Evolutionary conservation across 257 asterid genomes (phyloP), one percentile per base, ranked within the genome.

Genomic region (Leonotis leonurus): DNA sequence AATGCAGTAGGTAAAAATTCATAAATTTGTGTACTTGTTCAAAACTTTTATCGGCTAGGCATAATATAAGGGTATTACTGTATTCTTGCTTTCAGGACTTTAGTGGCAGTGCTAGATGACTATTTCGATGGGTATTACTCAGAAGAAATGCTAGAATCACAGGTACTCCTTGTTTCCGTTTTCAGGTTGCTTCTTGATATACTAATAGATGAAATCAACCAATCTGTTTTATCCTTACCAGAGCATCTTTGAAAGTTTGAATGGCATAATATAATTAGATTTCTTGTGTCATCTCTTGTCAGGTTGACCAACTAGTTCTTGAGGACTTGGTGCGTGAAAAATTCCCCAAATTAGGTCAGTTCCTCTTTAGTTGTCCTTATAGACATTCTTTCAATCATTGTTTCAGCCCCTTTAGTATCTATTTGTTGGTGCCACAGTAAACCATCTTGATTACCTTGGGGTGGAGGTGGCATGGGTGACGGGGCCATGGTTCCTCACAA

Each of bases 401-500:
- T 56, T 70, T 37, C 44, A 49, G 43, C 60, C 73, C 46, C 71
- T 79, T 79, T 35, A 72, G 73, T 44, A 25, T 55, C 55, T 62
- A 32, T 75, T 49, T 80, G 57, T 73, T 20, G 67, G 29, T 67
- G 63, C 68, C 70, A 72, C 93, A 90, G 97, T 83, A 64, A 85
- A 83, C 74, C 97, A 90, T 83, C 89, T 90, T 60, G 97, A 90
- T 85, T 90, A 87, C 86, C 83, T 90, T 56, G 96, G 97, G 70
- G 95, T 90, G 44, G 87, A 90, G 81, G 96, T 90, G 72, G 97
- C 96, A 57, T 90, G 97, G 97, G 97, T 87, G 48, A 76, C 87
- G 26, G 95, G 93, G 54, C 94, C 96, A 14, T 90, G 97, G 97
- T 87, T 90, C 83, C 97, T 89, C 74, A 78, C 95, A 6, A 81